Base-by-base conservation (phyloP, 306 rosid species). In the Notholithocarpus densiflorus region DNA sequence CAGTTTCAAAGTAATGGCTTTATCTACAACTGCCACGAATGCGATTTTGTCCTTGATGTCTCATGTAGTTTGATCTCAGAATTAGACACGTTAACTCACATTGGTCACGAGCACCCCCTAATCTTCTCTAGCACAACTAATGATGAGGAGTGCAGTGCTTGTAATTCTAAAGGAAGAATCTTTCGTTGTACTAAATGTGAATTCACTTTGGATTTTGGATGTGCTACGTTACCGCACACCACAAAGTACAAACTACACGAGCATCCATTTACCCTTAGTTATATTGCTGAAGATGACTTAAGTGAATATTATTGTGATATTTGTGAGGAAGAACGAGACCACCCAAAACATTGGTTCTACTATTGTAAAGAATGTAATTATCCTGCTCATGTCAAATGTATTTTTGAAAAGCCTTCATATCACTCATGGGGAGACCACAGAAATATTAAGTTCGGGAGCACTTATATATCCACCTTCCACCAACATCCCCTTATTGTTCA, bases 351-450 rank as follows among this genome's bases (percentile, higher is more conserved):
- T 64, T 64, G 45, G 14, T 64, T 27, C 0, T 64, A 64, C 2
- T 64, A 15, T 0, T 64, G 21, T 17, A 2, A 0, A 29, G 5
- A 64, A 27, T 17, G 2, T 2, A 3, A 0, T 6, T 64, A 5
- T 29, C 70, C 21, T 2, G 0, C 23, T 1, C 43, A 64, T 29
- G 21, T 5, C 0, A 17, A 64, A 0, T 64, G 21, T 19, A 64
- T 64, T 64, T n/a, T 62, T 11, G 6, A 5, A 32, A 5, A 32
- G 2, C 9, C 2, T 2, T 43, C 9, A 1, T 0, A 8, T 10
- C 5, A 10, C 2, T 0, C 0, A 5, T 1, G 8, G 2, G 15
- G 14, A 10, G 52, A 45, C 15, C 11, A 2, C 1, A 0, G 0
- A 45, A 45, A 45, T 45, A 11, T 45, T 45, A 45, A 45, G 52